Evolutionary conservation across 139 green algal species (phyloP), one percentile per base, ranked within the genome.

Genomic region (Volvox reticuliferus): DNA sequence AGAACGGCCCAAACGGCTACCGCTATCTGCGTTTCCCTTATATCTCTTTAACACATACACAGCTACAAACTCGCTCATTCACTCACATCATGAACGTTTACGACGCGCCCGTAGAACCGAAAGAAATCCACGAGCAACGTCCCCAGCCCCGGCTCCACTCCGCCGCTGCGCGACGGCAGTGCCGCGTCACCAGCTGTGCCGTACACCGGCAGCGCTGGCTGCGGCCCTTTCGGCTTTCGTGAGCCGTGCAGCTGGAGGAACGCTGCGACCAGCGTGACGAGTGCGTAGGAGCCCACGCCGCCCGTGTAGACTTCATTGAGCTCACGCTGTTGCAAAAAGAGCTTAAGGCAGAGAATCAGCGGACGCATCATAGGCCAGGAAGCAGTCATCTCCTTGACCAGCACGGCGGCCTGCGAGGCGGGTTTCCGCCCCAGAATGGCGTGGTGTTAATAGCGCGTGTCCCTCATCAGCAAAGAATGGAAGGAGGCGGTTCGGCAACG

Each of bases 231-330:
- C 28, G 93, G 86, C 26, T 76, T 75, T 0, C 96, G 82, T 14
- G 91, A 96, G 55, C 92, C 92, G 91, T 99, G 97, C 61, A 96
- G 90, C 94, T 98, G 95, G 86, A 99, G 94, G 91, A 98, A 98
- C 14, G 96, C 94, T 0, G 96, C 95, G 5, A 99, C 93, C 96
- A 99, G 98, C 63, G 97, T 96, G 67, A 99, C 96, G 37, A 99
- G 95, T 17, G 96, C 96, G 91, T 99, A 99, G 67, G 94, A 98
- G 68, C 98, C 98, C 83, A 99, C 96, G 86, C 98, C 98, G 0
- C 98, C 98, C 0, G 91, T 94, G 89, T 99, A 99, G 30, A 99
- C 96, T 95, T 99, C 98, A 82, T 99, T 99, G 24, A 99, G 93
- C 61, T 98, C 96, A 0, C 98, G 93, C 95, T 99, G 98, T 88